These are phyloP conservation scores for Boletus subcaerulescens DNA, from an alignment of 768 basidiomycete species.

Conservation along the genomic window DNA sequence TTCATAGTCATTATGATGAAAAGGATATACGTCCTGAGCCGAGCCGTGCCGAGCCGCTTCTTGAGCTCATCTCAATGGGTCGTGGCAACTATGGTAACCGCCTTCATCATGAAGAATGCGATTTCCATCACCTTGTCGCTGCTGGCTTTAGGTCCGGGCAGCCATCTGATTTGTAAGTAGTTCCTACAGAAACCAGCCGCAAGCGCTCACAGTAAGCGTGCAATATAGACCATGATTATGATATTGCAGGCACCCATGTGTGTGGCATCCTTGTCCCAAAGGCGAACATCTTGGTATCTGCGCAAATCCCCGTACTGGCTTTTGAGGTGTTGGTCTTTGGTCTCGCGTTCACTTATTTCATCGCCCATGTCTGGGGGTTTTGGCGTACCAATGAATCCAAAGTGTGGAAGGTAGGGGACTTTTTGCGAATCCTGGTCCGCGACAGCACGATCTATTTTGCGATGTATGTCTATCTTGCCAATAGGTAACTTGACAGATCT, in stretches of 20 bases:
- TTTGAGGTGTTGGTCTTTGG: slow-evolving; percentile 16
- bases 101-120: slow-evolving; percentile 6
- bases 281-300: background rate
- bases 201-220: background rate
- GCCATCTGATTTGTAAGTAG: slow-evolving; percentile 4
- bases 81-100: slow-evolving; percentile 1
- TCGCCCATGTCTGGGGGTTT: too few species aligned
- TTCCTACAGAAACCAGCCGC: background rate
- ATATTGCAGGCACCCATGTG: background rate
- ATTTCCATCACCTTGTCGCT: slow-evolving; percentile 6
- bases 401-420: too few species aligned
- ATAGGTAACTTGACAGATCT: too few species aligned
- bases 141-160: slow-evolving; percentile 10
- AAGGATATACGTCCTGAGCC: slow-evolving; percentile 15
- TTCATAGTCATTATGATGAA: slow-evolving; percentile 20
- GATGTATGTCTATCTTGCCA: too few species aligned
- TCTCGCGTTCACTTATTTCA: slow-evolving; percentile 2
- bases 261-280: slow-evolving; percentile 1
- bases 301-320: slow-evolving; percentile 5
- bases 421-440: too few species aligned
- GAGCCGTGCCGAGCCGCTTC: background rate
- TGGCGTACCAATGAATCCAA: too few species aligned
- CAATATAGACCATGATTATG: background rate
- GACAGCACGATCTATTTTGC: too few species aligned
- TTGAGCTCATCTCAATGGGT: slow-evolving; percentile 8